Evolutionary conservation across 1,284 basidiomycete genomes (phyloP).

Genomic region (Rhodotorula mucilaginosa): DNA sequence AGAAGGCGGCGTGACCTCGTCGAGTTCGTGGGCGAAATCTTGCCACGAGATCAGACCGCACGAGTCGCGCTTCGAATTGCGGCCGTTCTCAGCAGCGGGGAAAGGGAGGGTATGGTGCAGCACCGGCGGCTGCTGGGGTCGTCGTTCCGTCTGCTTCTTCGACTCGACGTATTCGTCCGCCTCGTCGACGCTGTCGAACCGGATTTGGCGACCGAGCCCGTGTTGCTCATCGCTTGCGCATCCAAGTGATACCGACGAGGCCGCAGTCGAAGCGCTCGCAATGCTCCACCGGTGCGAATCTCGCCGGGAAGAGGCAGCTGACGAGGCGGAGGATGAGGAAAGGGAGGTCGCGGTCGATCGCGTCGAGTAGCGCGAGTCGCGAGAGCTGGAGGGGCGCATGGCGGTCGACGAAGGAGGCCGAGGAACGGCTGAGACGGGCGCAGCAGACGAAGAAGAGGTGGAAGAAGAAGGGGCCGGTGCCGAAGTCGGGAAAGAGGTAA

Average conservation of each 20-base stretch:
- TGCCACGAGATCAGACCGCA: slow-evolving; percentile 27
- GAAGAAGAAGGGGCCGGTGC: not conserved
- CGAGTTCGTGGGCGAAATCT: slow-evolving; percentile 32
- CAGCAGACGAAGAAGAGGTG: not conserved
- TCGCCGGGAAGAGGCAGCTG: slow-evolving; percentile 2
- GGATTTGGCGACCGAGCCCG: not conserved
- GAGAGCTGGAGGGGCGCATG: slow-evolving; percentile 1
- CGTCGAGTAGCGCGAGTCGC: slow-evolving; percentile 22
- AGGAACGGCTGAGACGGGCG: not conserved
- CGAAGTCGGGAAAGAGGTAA: slow-evolving; percentile 17
- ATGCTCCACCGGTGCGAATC: slow-evolving; percentile 29
- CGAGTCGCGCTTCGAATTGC: not conserved
- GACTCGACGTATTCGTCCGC: not conserved
- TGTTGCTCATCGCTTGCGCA: slow-evolving; percentile 5
- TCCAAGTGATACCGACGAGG: not conserved
- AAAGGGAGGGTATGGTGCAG: not conserved
- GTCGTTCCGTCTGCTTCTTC: not conserved
- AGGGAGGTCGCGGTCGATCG: not conserved
- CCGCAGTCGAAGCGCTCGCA: slow-evolving; percentile 27
- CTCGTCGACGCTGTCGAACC: slow-evolving; percentile 1
- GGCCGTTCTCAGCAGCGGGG: not conserved
- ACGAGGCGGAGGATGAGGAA: slow-evolving; percentile 7
- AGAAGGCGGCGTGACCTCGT: slow-evolving; percentile 8
- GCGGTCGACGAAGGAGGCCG: not conserved
- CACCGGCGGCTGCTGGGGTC: not conserved